phyloP scores from a whole-genome alignment of 345 rosid genomes.

The Gossypium longicalyx region DNA sequence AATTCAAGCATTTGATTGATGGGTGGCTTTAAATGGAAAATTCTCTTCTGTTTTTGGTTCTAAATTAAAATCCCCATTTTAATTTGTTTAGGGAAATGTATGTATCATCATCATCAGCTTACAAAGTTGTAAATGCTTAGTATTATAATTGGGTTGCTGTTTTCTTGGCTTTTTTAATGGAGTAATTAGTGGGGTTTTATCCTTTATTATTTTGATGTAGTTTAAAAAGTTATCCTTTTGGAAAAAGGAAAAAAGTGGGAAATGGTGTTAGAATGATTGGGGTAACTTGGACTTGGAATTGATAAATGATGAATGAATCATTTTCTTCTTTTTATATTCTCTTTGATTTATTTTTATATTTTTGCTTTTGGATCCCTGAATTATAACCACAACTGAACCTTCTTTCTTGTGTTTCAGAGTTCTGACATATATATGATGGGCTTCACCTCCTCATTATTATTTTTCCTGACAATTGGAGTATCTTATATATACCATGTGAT shows the following conservation, averaged over 20 bases:
- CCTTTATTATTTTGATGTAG: background rate
- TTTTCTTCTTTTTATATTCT: slow-evolving; percentile 6
- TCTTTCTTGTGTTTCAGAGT: background rate
- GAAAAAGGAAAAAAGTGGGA: background rate
- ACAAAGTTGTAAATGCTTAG: background rate
- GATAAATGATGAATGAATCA: slow-evolving; percentile 16
- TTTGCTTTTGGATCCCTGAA: background rate
- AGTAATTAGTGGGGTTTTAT: background rate
- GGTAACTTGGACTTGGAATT: background rate
- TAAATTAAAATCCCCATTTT: slow-evolving; percentile 1
- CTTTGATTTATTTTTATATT: background rate
- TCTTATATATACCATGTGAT: background rate
- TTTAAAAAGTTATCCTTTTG: background rate
- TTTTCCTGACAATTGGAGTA: background rate
- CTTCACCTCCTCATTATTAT: background rate
- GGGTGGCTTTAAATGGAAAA: no score
- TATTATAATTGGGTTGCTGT: background rate
- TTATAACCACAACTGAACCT: background rate
- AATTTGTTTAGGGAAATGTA: background rate
- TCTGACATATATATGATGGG: background rate
- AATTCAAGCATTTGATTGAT: no score
- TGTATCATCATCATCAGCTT: background rate
- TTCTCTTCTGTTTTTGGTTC: background rate
- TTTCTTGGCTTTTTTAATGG: background rate
- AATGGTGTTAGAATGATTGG: background rate